Evolutionary conservation across 225 moss, liverwort and hornwort genomes (phyloP).

Genomic region (Pseudisothecium myosuroides): DNA sequence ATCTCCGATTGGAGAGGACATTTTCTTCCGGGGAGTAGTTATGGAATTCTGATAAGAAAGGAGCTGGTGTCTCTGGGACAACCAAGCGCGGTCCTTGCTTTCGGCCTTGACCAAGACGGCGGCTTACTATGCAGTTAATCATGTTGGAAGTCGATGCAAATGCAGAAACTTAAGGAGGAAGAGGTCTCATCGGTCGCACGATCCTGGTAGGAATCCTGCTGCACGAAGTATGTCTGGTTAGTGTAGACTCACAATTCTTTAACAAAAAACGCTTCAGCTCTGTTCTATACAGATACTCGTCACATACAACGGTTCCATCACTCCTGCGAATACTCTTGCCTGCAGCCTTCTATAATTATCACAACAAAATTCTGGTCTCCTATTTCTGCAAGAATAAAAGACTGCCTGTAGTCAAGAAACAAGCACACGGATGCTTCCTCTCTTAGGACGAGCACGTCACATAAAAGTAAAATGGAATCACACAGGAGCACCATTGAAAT

Average conservation of each 20-base stretch:
- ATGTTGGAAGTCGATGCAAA: background rate
- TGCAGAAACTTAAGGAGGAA: background rate
- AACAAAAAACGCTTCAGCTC: background rate
- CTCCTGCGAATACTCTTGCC: background rate
- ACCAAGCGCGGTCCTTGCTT: slow-evolving; percentile 35
- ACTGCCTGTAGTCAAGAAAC: background rate
- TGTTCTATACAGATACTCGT: background rate
- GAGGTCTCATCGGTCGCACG: slow-evolving; percentile 5
- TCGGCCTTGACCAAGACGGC: slow-evolving; percentile 32
- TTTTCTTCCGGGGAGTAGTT: slow-evolving; percentile 24
- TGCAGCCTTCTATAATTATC: background rate
- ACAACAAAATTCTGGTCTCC: background rate
- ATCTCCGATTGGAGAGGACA: slow-evolving; percentile 25
- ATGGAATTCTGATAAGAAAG: slow-evolving; percentile 15
- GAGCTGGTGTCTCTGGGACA: slow-evolving; percentile 19
- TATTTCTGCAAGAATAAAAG: background rate
- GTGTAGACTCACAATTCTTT: background rate
- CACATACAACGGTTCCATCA: background rate
- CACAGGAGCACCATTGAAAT: background rate
- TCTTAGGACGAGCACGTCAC: background rate
- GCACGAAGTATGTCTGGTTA: background rate
- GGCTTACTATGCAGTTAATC: slow-evolving; percentile 48
- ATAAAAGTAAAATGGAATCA: background rate
- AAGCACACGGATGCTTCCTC: background rate
- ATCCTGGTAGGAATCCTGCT: background rate